Evolutionary conservation across 208 protist genomes (phyloP), one percentile per base, ranked within the genome.

Genomic region (Leishmania braziliensis): DNA sequence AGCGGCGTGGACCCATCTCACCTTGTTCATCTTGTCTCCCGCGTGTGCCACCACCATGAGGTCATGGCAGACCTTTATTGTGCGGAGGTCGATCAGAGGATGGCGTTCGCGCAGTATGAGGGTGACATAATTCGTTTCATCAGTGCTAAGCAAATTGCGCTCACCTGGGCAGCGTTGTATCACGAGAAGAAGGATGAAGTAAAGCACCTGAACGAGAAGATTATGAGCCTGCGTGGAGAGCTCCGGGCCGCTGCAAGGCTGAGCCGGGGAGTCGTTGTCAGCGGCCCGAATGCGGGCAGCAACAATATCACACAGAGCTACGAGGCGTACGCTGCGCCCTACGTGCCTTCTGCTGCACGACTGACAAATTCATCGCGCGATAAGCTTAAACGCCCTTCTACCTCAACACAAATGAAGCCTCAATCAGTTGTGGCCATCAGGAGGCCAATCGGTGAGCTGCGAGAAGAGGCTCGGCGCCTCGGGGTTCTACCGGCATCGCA

Each of bases 241-340:
- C 77, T 85, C 58, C 82, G 77, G 43, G 63, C 43, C 3, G 82
- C 84, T 56, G 71, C 5, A 56, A n/a, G 26, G 12, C 63, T 43
- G 62, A 50, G 43, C 46, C 33, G 65, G 43, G 50, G 46, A 65
- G 10, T 51, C 58, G 10, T n/a, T 20, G 29, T 14, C 58, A n/a
- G 62, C 46, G 2, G 72, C 48, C 36, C 48, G 29, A 12, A 6
- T 8, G 65, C 6, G 51, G 75, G 77, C 58, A 77, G 79, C 77
- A 66, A 72, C 9, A 58, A 43, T 33, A 85, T 68, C 79, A 80
- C 77, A 56, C 82, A 72, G 66, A 80, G 81, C 63, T 95, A 95
- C 84, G 86, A 85, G 56, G 65, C 81, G 56, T 92, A 88, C 83
- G 72, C 86, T 5, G 82, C 80, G 29, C 92, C 92, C 0, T 95